These are phyloP conservation scores for Jamesozyma gamospora DNA, from an alignment of 805 yeast species.

Conservation along the genomic window DNA sequence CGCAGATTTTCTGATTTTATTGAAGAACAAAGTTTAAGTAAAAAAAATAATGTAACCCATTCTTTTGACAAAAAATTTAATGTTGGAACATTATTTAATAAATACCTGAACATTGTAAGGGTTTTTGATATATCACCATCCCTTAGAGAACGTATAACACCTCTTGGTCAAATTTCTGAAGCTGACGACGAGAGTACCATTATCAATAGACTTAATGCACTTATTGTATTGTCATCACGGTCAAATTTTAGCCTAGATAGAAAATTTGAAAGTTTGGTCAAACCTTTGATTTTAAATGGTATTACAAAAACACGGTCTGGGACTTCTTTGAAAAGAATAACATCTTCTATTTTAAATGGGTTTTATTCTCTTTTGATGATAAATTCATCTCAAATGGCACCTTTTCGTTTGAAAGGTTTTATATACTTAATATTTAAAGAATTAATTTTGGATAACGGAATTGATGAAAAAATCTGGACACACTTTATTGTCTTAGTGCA, in stretches of 20 bases:
- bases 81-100: conserved; percentile 15
- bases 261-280: conserved; percentile 15
- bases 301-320: background rate
- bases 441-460: conserved; percentile 1
- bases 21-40: conserved; percentile 11
- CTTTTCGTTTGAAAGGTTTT: conserved; percentile 9
- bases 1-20: conserved; percentile 21
- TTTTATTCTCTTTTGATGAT: conserved; percentile 5
- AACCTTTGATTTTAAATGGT: conserved; percentile 5
- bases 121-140: conserved; percentile 7
- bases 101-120: conserved; percentile 14
- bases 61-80: conserved; percentile 1
- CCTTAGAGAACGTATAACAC: conserved; percentile 21
- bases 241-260: conserved; percentile 17
- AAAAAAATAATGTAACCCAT: conserved; percentile 6
- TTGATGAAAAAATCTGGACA: conserved; percentile 7
- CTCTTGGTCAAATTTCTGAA: conserved; percentile 19
- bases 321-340: background rate
- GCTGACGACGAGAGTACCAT: conserved; percentile 15
- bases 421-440: background rate
- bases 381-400: conserved; percentile 6
- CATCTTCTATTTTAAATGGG: conserved; percentile 1
- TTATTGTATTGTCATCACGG: conserved; percentile 16
- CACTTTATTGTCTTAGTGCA: background rate
- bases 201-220: conserved; percentile 21